These are phyloP conservation scores for Candida mattraensis DNA, from an alignment of 805 yeast genomes.

Conservation along the genomic window DNA sequence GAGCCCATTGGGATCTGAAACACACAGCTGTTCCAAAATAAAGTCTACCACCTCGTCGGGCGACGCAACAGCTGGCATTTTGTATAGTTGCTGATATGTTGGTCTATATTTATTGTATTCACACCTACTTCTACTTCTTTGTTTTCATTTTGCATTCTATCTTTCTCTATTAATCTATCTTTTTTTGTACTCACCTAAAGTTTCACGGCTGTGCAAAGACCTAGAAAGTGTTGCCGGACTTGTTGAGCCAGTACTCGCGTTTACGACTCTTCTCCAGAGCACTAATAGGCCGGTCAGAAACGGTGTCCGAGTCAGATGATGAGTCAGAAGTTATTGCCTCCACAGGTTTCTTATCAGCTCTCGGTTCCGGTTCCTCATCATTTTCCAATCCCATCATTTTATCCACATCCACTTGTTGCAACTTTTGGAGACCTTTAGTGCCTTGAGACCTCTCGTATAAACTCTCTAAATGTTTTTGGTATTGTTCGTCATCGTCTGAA, in stretches of 20 bases:
- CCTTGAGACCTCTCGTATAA: constrained; percentile 24
- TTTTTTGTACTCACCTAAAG: neutral
- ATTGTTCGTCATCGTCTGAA: constrained; percentile 27
- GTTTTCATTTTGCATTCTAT: neutral
- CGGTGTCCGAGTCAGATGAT: constrained; percentile 6
- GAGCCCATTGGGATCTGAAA: constrained; percentile 35
- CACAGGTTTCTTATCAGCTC: constrained; percentile 19
- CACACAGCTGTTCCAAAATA: constrained; percentile 36
- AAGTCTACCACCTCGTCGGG: constrained; percentile 38
- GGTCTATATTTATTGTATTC: neutral
- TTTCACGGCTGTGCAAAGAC: neutral
- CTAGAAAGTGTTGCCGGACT: constrained; percentile 28
- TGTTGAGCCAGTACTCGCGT: constrained; percentile 41
- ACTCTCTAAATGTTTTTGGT: constrained; percentile 12
- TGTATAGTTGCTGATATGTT: neutral
- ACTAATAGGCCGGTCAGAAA: neutral
- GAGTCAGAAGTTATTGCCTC: constrained; percentile 8
- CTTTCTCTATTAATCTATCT: neutral
- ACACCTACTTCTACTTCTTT: neutral
- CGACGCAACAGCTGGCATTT: constrained; percentile 16
- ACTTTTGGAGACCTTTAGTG: constrained; percentile 4
- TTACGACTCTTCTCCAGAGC: constrained; percentile 14
- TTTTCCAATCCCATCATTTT: constrained; percentile 26
- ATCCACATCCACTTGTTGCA: constrained; percentile 17
- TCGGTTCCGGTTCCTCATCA: constrained; percentile 19